Evolutionary conservation across 305 asterid genomes (phyloP), one percentile per base, ranked within the genome.

Genomic region (Fraxinus xanthoxyloides): DNA sequence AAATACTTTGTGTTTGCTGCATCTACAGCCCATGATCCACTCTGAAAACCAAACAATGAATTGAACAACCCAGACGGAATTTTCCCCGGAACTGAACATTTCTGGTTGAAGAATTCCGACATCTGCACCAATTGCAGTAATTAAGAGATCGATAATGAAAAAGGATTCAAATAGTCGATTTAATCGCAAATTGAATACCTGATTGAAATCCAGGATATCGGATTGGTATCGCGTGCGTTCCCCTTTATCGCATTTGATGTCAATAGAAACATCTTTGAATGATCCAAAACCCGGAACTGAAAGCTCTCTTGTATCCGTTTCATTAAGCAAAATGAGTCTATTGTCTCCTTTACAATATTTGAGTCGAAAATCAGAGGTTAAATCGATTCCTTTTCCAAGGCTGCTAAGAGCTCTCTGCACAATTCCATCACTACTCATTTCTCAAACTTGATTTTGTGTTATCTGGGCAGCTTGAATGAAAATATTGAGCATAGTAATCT

Each of bases 351-450:
- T 95, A 91, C 98, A 93, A 87, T 87, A 95, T 24, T 95, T 92
- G 75, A 95, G 89, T 0, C 97, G 91, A 67, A 90, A 93, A 90
- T 95, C 97, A 4, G 93, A 88, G 1, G 97, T 81, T 21, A 94
- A 24, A 48, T 95, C 99, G 77, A 94, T 92, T 0, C 99, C 99
- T 86, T 92, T 94, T 23, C 99, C 99, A 0, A 95, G 93, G 83
- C 97, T 89, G 63, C 82, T 80, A 7, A 95, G 81, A 65, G 97
- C 92, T 85, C 77, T 89, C 72, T 88, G 81, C 67, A 92, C 95
- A 46, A 93, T 90, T 59, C 81, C 91, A 35, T 84, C 78, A 7
- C 59, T 54, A 9, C 67, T 61, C 83, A 74, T 88, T 46, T 69
- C 54, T 79, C 30, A 5, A 69, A 69, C 75, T 69, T 30, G 7